These are phyloP conservation scores for Trichophyton simii DNA, from an alignment of 2,329 filamentous ascomycete genomes.

Conservation along the genomic window DNA sequence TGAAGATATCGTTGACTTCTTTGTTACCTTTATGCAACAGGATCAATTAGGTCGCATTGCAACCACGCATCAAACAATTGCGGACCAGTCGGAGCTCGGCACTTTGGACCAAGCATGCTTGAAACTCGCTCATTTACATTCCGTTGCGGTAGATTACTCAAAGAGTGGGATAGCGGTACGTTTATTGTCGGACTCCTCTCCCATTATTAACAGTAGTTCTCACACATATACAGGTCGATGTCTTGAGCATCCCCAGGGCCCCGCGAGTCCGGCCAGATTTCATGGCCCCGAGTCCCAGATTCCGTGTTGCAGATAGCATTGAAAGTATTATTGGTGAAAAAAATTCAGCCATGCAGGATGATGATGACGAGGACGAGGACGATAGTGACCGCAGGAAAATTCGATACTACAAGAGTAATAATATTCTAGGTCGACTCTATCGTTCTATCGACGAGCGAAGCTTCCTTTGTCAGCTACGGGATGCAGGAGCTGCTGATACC, in stretches of 20 bases:
- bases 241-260: constrained; percentile 11
- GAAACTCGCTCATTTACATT: constrained; percentile 51
- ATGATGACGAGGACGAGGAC: constrained; percentile 35
- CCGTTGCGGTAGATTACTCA: constrained; percentile 61
- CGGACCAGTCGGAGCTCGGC: constrained; percentile 45
- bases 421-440: constrained; percentile 58
- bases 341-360: constrained; percentile 34
- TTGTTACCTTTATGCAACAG: constrained; percentile 62
- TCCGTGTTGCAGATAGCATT: constrained; percentile 19
- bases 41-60: constrained; percentile 56
- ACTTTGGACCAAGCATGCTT: constrained; percentile 42
- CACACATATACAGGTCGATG: constrained; percentile 10
- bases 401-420: constrained; percentile 54
- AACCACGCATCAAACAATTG: constrained; percentile 49
- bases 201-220: not conserved
- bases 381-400: constrained; percentile 36
- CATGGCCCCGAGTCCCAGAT: constrained; percentile 39
- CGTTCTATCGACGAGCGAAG: constrained; percentile 58
- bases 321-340: constrained; percentile 30
- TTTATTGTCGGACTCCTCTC: not conserved
- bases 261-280: constrained; percentile 37
- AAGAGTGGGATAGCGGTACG: constrained; percentile 53
- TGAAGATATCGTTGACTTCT: constrained; percentile 65
- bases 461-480: constrained; percentile 46
- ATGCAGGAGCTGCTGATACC: constrained; percentile 14